Percentiles rank a stretch among this genome's conserved stretches.
Evolutionary conservation across 441 rosid genomes (phyloP).

Genomic region (Jatropha multifida): DNA sequence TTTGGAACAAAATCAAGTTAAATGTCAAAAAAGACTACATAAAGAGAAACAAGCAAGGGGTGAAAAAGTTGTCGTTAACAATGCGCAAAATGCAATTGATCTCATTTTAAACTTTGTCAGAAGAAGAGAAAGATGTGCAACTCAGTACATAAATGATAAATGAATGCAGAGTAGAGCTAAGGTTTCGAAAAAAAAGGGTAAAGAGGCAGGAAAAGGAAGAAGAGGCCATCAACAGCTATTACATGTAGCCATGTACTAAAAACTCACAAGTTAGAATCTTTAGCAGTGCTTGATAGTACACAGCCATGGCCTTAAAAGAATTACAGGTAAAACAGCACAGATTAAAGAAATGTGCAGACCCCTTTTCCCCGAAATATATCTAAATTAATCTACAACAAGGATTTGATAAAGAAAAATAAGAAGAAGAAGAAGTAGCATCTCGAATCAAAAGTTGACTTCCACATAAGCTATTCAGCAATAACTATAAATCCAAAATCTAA

Average conservation of each 20-base stretch:
- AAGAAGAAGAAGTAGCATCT: neutral
- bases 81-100: neutral
- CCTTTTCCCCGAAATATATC: too few relatives aligned
- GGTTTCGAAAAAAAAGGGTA: too few relatives aligned
- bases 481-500: neutral
- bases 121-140: neutral
- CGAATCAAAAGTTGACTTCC: neutral
- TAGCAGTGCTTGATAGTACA: too few relatives aligned
- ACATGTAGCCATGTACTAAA: neutral
- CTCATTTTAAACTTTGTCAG: too few relatives aligned
- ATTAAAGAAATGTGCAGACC: neutral
- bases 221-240: neutral
- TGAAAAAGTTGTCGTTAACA: neutral
- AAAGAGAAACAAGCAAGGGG: too few relatives aligned
- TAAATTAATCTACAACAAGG: neutral
- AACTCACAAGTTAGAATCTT: neutral
- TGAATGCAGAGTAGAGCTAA: too few relatives aligned
- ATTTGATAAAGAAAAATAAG: neutral
- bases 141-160: neutral
- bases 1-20: slow-evolving; percentile 28
- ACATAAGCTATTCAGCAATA: neutral
- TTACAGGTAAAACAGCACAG: too few relatives aligned
- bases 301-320: too few relatives aligned
- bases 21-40: neutral
- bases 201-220: neutral